Evolutionary conservation across 768 basidiomycete genomes (phyloP).

Genomic region (Sutorius australiensis): DNA sequence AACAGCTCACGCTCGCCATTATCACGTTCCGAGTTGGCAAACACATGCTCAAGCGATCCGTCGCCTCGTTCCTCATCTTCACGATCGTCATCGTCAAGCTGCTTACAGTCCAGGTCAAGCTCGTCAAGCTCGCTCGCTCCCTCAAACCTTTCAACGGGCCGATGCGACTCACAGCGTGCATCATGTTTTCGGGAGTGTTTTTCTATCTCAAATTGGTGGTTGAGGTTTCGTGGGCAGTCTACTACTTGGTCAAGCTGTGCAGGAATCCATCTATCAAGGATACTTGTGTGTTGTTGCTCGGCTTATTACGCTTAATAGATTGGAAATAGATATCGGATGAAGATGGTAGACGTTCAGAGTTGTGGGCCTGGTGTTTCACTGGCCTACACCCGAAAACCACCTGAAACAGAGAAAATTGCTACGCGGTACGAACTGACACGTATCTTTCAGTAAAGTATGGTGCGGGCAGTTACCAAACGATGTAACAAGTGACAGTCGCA

Average conservation of each 20-base stretch:
- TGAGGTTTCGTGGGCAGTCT: slow-evolving; percentile 27
- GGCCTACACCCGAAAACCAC: not conserved
- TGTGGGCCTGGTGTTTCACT: no score
- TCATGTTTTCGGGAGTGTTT: slow-evolving; percentile 23
- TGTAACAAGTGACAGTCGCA: not conserved
- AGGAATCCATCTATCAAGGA: slow-evolving; percentile 28
- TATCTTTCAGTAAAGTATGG: not conserved
- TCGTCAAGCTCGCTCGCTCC: slow-evolving; percentile 26
- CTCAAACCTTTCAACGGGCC: slow-evolving; percentile 27
- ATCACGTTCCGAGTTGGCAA: slow-evolving; percentile 28
- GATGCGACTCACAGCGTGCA: slow-evolving; percentile 21
- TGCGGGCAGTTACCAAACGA: not conserved
- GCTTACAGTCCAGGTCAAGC: slow-evolving; percentile 27
- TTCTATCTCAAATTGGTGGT: slow-evolving; percentile 28
- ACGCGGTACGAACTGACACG: not conserved
- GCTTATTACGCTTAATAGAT: slow-evolving; percentile 27
- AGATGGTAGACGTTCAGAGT: not conserved
- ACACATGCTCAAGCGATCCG: slow-evolving; percentile 29
- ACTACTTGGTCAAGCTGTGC: slow-evolving; percentile 26
- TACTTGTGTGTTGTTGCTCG: slow-evolving; percentile 16
- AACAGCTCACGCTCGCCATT: slow-evolving; percentile 23
- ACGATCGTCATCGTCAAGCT: slow-evolving; percentile 30
- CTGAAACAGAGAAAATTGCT: not conserved
- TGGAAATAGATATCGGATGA: slow-evolving; percentile 23
- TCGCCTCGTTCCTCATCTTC: slow-evolving; percentile 28